phyloP scores from a whole-genome alignment of 2,329 filamentous ascomycete species.

The Sclerotinia nivalis region DNA sequence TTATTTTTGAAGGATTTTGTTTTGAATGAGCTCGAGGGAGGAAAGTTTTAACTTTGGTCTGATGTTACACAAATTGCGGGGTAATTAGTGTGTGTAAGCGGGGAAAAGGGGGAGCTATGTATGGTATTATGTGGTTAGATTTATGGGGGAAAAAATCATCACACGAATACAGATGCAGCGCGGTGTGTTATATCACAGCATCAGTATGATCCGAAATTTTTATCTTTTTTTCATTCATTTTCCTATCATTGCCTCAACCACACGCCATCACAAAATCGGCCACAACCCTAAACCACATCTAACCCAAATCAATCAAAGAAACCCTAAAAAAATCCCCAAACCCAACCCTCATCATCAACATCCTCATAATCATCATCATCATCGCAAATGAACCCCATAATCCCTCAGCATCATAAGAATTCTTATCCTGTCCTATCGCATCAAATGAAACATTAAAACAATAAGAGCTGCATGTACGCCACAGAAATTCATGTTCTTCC shows the following conservation, averaged over 20 bases:
- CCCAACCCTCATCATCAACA: not conserved
- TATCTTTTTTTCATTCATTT: not conserved
- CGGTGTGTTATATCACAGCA: fast-evolving
- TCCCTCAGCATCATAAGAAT: not conserved
- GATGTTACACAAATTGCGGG: no score
- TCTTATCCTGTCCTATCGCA: not conserved
- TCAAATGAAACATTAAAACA: not conserved
- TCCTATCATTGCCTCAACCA: not conserved
- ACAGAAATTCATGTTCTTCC: not conserved
- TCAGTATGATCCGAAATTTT: no score
- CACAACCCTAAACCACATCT: no score
- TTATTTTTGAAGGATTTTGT: no score
- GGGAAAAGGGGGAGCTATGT: no score
- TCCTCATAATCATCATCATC: not conserved
- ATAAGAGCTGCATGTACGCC: not conserved
- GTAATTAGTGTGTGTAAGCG: no score
- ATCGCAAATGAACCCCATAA: not conserved
- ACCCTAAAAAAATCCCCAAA: not conserved
- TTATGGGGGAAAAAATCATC: not conserved
- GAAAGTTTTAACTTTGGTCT: no score
- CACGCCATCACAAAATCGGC: not conserved
- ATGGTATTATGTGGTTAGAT: no score
- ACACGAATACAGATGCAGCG: no score
- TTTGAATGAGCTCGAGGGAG: no score
- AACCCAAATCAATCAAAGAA: not conserved